Evolutionary conservation across 2,329 filamentous ascomycete species (phyloP).

Genomic region (Polychaeton citri): DNA sequence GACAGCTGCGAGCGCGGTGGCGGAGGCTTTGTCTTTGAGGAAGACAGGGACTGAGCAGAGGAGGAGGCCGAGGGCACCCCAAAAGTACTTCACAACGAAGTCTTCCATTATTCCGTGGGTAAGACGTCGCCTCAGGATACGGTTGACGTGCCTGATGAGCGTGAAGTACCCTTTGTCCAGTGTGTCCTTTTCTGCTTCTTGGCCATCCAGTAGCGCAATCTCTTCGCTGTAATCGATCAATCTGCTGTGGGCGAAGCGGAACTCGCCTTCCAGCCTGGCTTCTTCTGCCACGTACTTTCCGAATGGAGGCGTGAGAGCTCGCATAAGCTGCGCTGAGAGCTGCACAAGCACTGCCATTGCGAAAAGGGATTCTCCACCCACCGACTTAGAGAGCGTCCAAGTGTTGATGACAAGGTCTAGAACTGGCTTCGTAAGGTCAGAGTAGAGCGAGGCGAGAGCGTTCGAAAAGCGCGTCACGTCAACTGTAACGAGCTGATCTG

Average conservation of each 20-base stretch:
- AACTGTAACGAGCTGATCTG: conserved; percentile 91
- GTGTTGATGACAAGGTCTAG: conserved; percentile 97
- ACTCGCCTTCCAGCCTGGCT: conserved; percentile 86
- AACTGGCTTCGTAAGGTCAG: conserved; percentile 86
- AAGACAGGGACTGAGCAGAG: conserved; percentile 94
- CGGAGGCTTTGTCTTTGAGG: conserved; percentile 44
- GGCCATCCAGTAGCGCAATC: conserved; percentile 79
- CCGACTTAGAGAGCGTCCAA: conserved; percentile 80
- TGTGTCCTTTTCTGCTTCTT: conserved; percentile 89
- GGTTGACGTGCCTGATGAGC: conserved; percentile 96
- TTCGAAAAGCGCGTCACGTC: conserved; percentile 96
- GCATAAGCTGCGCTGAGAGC: conserved; percentile 83
- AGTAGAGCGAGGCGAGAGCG: conserved; percentile 86
- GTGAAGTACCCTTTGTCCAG: conserved; percentile 98
- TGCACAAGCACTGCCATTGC: conserved; percentile 93
- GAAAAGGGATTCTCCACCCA: conserved; percentile 91
- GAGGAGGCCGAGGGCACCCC: conserved; percentile 82
- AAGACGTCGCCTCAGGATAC: conserved; percentile 76
- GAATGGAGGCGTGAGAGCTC: conserved; percentile 86
- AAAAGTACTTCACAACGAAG: conserved; percentile 99
- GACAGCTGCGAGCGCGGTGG: conserved; percentile 30
- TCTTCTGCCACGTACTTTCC: conserved; percentile 97
- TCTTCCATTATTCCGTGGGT: conserved; percentile 99
- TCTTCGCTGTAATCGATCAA: conserved; percentile 96
- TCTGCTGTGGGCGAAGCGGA: conserved; percentile 85